A percentile compares a stretch with the other conserved stretches of the same genome.
Conservation (phyloP, 2,329 filamentous ascomycete genomes). For the Alternaria solani region DNA sequence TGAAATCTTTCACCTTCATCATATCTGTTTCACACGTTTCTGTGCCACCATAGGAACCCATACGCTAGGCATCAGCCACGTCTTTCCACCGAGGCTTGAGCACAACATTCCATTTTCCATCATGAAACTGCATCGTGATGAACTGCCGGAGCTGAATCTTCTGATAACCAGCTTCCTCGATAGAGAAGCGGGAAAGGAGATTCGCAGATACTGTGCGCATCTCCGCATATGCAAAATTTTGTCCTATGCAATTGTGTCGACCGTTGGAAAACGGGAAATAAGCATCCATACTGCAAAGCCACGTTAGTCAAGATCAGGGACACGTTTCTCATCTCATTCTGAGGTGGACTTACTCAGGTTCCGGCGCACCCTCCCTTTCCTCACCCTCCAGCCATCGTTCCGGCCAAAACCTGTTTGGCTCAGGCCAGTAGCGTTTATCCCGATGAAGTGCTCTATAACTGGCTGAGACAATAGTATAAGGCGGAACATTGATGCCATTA, state of each 20-base stretch:
- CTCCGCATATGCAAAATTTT: slow-evolving; percentile 4
- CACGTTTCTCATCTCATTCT: background rate
- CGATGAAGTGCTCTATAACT: slow-evolving; percentile 4
- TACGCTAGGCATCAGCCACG: background rate
- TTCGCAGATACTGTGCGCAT: slow-evolving; percentile 8
- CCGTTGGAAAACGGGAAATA: slow-evolving; percentile 5
- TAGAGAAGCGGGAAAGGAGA: background rate
- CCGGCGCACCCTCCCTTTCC: slow-evolving; percentile 1
- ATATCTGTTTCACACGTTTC: background rate
- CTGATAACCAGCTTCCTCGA: slow-evolving; percentile 1
- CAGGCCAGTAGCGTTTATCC: background rate
- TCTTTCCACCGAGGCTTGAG: slow-evolving; percentile 4
- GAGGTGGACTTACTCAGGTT: slow-evolving; percentile 1
- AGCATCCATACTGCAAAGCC: background rate
- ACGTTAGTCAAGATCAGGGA: background rate
- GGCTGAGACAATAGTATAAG: slow-evolving; percentile 1
- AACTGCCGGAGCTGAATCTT: slow-evolving; percentile 6
- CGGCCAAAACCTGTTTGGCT: slow-evolving; percentile 6
- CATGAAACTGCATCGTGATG: slow-evolving; percentile 2
- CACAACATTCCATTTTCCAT: slow-evolving; percentile 5
- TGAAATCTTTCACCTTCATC: background rate
- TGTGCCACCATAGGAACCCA: background rate
- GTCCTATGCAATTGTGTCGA: slow-evolving; percentile 2
- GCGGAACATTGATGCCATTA: background rate
- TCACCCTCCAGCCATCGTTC: slow-evolving; percentile 3